phyloP scores from a whole-genome alignment of 2,329 filamentous ascomycete genomes.

The Penicillium sp. region DNA sequence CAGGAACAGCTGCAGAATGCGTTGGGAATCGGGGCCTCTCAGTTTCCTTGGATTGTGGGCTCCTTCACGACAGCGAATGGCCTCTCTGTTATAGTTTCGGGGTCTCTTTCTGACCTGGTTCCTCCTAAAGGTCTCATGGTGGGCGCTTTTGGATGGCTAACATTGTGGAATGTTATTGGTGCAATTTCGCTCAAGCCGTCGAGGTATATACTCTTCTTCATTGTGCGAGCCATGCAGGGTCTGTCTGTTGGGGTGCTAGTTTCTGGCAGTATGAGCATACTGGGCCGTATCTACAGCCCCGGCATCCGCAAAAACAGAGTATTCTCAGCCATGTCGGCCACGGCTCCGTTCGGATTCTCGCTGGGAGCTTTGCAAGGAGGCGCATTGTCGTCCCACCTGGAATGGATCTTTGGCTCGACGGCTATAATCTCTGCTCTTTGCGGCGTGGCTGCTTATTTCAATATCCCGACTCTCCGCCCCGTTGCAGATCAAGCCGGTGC shows the following conservation, averaged over 20 bases:
- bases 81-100: no score
- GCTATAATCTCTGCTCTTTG: slow-evolving; percentile 36
- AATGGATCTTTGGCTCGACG: slow-evolving; percentile 44
- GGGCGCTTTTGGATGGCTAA: slow-evolving; percentile 32
- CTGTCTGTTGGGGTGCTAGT: slow-evolving; percentile 49
- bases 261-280: slow-evolving; percentile 47
- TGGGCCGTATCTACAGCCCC: slow-evolving; percentile 45
- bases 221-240: slow-evolving; percentile 41
- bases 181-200: not conserved
- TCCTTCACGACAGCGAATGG: no score
- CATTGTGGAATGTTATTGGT: not conserved
- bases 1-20: no score
- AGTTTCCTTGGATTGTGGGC: no score
- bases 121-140: slow-evolving; percentile 41
- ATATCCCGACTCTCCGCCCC: no score
- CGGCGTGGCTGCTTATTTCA: no score
- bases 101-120: slow-evolving; percentile 34
- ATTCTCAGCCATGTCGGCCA: slow-evolving; percentile 48
- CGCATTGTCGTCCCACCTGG: slow-evolving; percentile 34
- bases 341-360: slow-evolving; percentile 43
- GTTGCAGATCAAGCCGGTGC: no score
- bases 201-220: slow-evolving; percentile 33
- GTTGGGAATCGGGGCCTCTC: no score
- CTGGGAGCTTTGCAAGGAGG: slow-evolving; percentile 44
- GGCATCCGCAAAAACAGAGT: slow-evolving; percentile 46